Evolutionary conservation across 352 stramenopile genomes (phyloP), one percentile per base, ranked within the genome.

Genomic region (Blastocystis sp.): DNA sequence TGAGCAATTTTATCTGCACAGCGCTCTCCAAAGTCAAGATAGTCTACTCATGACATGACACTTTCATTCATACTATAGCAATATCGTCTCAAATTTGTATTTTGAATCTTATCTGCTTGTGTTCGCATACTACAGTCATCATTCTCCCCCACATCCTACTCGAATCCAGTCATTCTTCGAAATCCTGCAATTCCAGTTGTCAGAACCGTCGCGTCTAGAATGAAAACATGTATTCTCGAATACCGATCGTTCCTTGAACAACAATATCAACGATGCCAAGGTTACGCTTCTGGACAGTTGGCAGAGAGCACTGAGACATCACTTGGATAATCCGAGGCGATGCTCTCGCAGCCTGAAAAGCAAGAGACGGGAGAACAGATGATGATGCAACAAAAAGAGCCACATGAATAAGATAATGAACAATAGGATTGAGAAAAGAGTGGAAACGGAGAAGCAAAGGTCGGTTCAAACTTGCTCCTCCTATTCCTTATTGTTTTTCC

Each of bases 21-120:
- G 21, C 34, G 32, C 11, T 73, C 61, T 51, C 61, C 61, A 53
- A 51, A 73, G 51, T 73, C 61, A 21, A 73, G 40, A 53, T 73
- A 73, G 24, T 73, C 61, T 73, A 73, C 36, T 9, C 29, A 7
- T 73, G 21, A 51, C 4, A 29, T 46, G 0, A 1, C 4, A 6
- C 21, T 36, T 21, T 4, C 49, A 6, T 11, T 34, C 6, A 3
- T 27, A 73, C 61, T 73, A n/a, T 51, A 27, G 9, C n/a, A 7
- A 29, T 51, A 48, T 40, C 61, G 29, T 29, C 61, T 32, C 29
- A 27, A 29, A 29, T 63, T 24, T 14, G 61, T 32, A 18, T 73
- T 14, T 18, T 6, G 21, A 29, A 73, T 73, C 21, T 14, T 49
- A 16, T 73, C 32, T 0, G 38, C 34, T 4, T 8, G 16, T 18